Percentiles rank a stretch among this genome's conserved stretches.
Conservation (phyloP, 1,284 basidiomycete genomes). For the Rhodotorula sp. region DNA sequence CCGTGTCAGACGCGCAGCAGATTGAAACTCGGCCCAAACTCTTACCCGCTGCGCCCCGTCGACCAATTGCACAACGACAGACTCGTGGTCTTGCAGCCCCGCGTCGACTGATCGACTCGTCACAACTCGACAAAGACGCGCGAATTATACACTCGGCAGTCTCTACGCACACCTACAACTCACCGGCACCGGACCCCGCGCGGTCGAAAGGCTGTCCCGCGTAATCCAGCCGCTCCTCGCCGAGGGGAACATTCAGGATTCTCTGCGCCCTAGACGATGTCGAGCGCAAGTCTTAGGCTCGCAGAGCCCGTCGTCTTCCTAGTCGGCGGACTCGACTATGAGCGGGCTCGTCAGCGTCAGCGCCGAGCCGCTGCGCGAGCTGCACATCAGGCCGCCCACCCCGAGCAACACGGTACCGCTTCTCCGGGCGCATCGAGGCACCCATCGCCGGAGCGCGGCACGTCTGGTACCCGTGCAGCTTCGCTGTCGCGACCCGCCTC, state of each 20-base stretch:
- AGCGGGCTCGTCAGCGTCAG: conserved; percentile 35
- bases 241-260: no score
- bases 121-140: no score
- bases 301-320: conserved; percentile 82
- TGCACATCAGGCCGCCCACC: conserved; percentile 49
- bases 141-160: no score
- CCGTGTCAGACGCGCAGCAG: no score
- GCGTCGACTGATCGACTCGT: no score
- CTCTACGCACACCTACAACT: no score
- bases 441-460: conserved; percentile 48
- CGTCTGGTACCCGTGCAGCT: conserved; percentile 8
- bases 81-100: no score
- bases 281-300: conserved; percentile 60
- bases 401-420: neutral
- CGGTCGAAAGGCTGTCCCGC: no score
- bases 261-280: neutral
- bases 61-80: no score
- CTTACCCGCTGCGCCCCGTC: no score
- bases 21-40: no score
- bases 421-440: conserved; percentile 20
- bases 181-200: no score
- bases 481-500: conserved; percentile 26
- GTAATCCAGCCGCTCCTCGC: neutral
- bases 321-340: conserved; percentile 51
- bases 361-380: conserved; percentile 20